These are phyloP conservation scores for Clonostachys solani DNA, from an alignment of 2,329 filamentous ascomycete species.

Conservation along the genomic window DNA sequence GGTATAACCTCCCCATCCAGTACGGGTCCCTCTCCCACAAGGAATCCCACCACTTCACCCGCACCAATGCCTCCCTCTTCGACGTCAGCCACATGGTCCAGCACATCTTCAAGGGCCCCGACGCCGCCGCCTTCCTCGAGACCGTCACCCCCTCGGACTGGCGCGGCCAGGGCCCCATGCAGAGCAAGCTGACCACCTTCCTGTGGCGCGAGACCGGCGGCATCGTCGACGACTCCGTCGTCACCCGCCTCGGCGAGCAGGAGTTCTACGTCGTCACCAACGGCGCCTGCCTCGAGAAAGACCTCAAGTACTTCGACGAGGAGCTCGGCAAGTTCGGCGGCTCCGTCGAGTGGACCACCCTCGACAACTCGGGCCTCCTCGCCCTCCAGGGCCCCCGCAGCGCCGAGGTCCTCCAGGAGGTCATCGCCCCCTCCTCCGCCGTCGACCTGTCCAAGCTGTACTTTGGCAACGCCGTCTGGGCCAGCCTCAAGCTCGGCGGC, in stretches of 20 bases:
- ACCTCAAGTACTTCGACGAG: constrained; percentile 69
- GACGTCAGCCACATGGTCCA: constrained; percentile 98
- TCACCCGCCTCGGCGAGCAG: constrained; percentile 72
- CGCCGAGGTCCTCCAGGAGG: constrained; percentile 60
- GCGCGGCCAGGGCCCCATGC: constrained; percentile 57
- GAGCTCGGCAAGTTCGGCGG: constrained; percentile 59
- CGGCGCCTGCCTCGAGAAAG: constrained; percentile 86
- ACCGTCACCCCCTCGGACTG: constrained; percentile 76
- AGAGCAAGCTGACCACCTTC: constrained; percentile 79
- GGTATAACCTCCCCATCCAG: constrained; percentile 88
- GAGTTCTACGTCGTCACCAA: constrained; percentile 94
- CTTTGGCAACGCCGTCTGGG: constrained; percentile 73
- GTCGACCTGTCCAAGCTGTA: constrained; percentile 64
- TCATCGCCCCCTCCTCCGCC: constrained; percentile 43
- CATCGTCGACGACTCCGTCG: constrained; percentile 91
- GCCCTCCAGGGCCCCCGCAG: constrained; percentile 86
- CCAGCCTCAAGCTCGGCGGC: constrained; percentile 59
- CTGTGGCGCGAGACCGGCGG: constrained; percentile 78
- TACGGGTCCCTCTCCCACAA: constrained; percentile 74
- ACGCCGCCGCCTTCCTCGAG: constrained; percentile 77
- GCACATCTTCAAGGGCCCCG: constrained; percentile 77
- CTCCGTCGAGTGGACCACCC: constrained; percentile 60
- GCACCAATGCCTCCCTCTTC: constrained; percentile 83
- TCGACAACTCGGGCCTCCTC: constrained; percentile 72
- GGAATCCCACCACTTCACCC: constrained; percentile 87